Conservation (phyloP, 2,329 filamentous ascomycete genomes). For the Phialophora macrospora region DNA sequence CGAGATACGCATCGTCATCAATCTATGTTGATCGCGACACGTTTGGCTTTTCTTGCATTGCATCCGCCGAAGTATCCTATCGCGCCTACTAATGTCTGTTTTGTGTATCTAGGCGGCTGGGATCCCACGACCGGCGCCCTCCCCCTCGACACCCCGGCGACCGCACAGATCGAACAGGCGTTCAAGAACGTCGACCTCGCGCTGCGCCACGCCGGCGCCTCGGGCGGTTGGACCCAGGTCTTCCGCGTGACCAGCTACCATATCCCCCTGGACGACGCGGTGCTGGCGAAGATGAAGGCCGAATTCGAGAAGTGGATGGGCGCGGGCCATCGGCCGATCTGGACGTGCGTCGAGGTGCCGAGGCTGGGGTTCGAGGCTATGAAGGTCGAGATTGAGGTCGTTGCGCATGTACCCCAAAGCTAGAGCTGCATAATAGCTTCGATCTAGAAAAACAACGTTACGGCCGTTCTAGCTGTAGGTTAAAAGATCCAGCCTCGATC, state of each 20-base stretch:
- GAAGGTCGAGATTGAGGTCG: conserved; percentile 65
- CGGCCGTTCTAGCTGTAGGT: too few relatives aligned
- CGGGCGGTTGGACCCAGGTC: conserved; percentile 61
- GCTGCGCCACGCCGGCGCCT: conserved; percentile 58
- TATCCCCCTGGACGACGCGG: conserved; percentile 48
- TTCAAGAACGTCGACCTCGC: conserved; percentile 62
- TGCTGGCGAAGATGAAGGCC: conserved; percentile 50
- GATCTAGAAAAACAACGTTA: background rate
- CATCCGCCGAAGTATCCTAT: background rate
- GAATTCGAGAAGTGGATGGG: conserved; percentile 57
- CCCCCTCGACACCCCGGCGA: background rate
- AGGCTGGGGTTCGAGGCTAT: conserved; percentile 56
- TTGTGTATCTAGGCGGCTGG: conserved; percentile 10
- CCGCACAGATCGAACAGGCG: conserved; percentile 56
- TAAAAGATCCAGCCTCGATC: too few relatives aligned
- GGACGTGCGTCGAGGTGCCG: conserved; percentile 60
- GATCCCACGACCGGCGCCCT: background rate
- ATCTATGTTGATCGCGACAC: too few relatives aligned
- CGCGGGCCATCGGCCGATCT: conserved; percentile 54
- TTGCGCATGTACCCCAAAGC: conserved; percentile 48
- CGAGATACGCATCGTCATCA: too few relatives aligned
- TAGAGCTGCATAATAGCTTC: background rate
- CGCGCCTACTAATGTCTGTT: too few relatives aligned
- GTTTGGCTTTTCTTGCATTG: too few relatives aligned
- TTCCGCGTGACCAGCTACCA: conserved; percentile 56